Percentiles rank a stretch among this genome's conserved stretches.
phyloP scores from a whole-genome alignment of 352 stramenopile genomes.

The Phytophthora idaei region DNA sequence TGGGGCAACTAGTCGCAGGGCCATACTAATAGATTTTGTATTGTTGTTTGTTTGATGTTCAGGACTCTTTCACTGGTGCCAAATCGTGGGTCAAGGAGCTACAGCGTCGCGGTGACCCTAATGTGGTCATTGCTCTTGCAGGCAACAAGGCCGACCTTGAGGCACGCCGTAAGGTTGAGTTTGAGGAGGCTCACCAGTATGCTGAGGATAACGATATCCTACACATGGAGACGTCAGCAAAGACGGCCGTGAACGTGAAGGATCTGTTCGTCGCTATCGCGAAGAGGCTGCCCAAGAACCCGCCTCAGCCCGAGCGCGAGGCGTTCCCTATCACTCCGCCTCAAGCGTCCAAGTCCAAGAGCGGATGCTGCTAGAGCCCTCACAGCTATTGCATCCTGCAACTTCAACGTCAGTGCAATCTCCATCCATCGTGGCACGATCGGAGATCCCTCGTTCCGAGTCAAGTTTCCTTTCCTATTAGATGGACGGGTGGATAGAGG shows the following conservation, averaged over 20 bases:
- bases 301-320: constrained; percentile 80
- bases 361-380: constrained; percentile 76
- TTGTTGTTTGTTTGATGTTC: neutral
- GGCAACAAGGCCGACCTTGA: constrained; percentile 99
- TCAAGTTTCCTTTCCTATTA: constrained; percentile 10
- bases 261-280: constrained; percentile 98
- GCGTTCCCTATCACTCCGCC: constrained; percentile 84
- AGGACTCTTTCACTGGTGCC: constrained; percentile 97
- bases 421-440: constrained; percentile 25
- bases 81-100: constrained; percentile 99
- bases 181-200: constrained; percentile 97
- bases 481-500: constrained; percentile 21
- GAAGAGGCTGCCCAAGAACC: constrained; percentile 85
- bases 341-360: constrained; percentile 79
- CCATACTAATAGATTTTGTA: constrained; percentile 3
- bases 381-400: constrained; percentile 38
- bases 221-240: constrained; percentile 99
- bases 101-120: constrained; percentile 97
- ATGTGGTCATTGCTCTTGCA: constrained; percentile 96
- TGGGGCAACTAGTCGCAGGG: constrained; percentile 8
- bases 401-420: constrained; percentile 32
- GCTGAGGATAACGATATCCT: constrained; percentile 99
- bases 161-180: constrained; percentile 95
- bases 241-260: constrained; percentile 99
- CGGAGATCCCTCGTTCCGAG: constrained; percentile 18